Base-by-base conservation (phyloP, 2,329 filamentous ascomycete genomes). In the Talaromyces sp. region DNA sequence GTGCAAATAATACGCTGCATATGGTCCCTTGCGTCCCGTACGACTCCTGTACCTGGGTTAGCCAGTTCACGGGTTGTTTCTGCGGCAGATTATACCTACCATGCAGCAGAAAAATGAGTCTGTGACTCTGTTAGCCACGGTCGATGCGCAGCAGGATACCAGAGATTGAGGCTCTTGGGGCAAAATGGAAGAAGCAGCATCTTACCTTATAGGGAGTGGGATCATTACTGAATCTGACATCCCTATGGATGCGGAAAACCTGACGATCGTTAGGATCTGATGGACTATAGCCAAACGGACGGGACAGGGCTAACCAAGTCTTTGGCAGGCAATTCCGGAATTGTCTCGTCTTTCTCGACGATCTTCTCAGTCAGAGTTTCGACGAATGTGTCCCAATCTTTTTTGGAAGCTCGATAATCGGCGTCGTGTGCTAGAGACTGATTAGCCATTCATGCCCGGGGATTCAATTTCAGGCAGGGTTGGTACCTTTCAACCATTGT, bases 1-100 rank as follows among this genome's bases (percentile, higher is more conserved):
- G 75, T 96, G 92, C 22, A 97, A 80, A 78, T 96, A 97, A 79
- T 97, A 97, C 73, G 88, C 89, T 7, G 93, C 93, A 76, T 95
- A 96, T 10, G 90, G 89, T 0, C 92, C 92, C 78, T 97, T 96
- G 63, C 90, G 86, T 22, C 93, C 93, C 0, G 92, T 96, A 22
- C 93, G 88, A 64, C 91, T 95, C 87, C 85, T 86, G 68, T 52
- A 52, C 50, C 16, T 27, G 27, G 2, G 27, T 67, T 58, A 61
- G 60, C 75, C 66, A 74, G 70, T 68, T 66, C 60, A 68, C 62
- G 54, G 52, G 39, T 35, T 60, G 57, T 33, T 10, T 60, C 66
- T 54, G 22, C 49, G 56, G 47, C 19, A 22, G 41, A 63, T 56
- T 54, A 56, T 58, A 73, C 79, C 72, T 75, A 87, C 88, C 91